phyloP scores from a whole-genome alignment of 2,329 filamentous ascomycete genomes.

The Aotearoamyces nothofagi region DNA sequence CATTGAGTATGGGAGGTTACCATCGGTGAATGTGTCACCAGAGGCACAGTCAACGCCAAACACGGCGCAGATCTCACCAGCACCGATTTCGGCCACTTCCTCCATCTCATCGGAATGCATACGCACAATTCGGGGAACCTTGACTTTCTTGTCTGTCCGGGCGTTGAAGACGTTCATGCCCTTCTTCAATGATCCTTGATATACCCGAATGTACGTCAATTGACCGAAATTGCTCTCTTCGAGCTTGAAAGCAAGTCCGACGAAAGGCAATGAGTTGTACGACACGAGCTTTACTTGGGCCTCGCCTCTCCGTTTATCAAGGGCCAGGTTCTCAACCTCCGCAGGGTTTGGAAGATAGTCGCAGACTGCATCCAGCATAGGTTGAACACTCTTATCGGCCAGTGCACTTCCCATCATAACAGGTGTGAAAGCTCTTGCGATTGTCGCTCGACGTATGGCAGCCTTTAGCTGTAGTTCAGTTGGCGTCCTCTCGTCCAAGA shows the following conservation, averaged over 20 bases:
- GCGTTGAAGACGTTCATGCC: slow-evolving; percentile 87
- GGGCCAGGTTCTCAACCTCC: slow-evolving; percentile 76
- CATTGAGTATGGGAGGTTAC: slow-evolving; percentile 85
- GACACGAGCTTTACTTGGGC: slow-evolving; percentile 74
- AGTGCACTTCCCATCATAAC: slow-evolving; percentile 95
- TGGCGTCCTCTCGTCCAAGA: slow-evolving; percentile 74
- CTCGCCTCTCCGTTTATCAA: slow-evolving; percentile 70
- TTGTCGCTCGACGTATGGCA: slow-evolving; percentile 84
- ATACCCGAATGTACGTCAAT: slow-evolving; percentile 95
- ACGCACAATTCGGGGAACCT: slow-evolving; percentile 90
- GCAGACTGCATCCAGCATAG: slow-evolving; percentile 91
- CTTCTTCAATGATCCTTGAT: slow-evolving; percentile 84
- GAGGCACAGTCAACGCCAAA: slow-evolving; percentile 97
- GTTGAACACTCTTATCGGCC: slow-evolving; percentile 87
- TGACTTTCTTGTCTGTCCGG: slow-evolving; percentile 86
- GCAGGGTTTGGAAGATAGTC: slow-evolving; percentile 90
- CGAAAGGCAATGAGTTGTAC: slow-evolving; percentile 86
- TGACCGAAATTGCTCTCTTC: slow-evolving; percentile 98
- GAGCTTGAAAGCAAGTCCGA: slow-evolving; percentile 93
- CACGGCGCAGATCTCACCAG: slow-evolving; percentile 95
- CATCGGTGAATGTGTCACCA: slow-evolving; percentile 96
- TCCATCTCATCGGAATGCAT: slow-evolving; percentile 99
- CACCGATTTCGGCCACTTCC: slow-evolving; percentile 80
- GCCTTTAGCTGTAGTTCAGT: slow-evolving; percentile 74
- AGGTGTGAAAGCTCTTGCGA: slow-evolving; percentile 75